Conservation (phyloP, 2,329 filamentous ascomycete genomes). For the Cercospora sp. region DNA sequence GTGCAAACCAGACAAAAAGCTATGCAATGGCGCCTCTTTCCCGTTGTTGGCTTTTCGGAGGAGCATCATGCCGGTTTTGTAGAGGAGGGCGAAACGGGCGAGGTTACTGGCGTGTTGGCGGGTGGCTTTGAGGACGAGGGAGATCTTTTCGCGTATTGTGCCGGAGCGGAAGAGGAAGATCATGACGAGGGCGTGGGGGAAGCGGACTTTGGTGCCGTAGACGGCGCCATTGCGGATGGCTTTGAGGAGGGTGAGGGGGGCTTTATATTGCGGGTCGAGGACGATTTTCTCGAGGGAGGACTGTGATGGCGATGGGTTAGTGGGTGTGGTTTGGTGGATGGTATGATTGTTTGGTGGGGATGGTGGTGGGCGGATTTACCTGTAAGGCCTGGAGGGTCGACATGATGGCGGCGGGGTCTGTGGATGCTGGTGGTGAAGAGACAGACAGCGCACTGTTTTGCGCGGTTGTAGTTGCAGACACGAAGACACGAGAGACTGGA, state of each 20-base stretch:
- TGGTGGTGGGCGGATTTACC: constrained; percentile 1
- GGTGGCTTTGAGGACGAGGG: constrained; percentile 80
- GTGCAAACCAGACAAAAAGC: constrained; percentile 80
- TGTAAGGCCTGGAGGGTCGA: constrained; percentile 21
- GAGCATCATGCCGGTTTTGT: constrained; percentile 78
- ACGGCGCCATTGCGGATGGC: constrained; percentile 94
- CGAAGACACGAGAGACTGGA: not conserved
- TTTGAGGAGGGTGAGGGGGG: constrained; percentile 82
- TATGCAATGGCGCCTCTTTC: constrained; percentile 72
- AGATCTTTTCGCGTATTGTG: constrained; percentile 72
- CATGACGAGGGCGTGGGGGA: constrained; percentile 98
- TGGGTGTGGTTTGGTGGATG: not conserved
- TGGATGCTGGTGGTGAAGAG: not conserved
- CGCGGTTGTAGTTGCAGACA: not conserved
- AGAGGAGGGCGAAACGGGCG: constrained; percentile 84
- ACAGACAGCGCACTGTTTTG: not conserved
- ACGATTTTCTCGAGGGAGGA: constrained; percentile 71
- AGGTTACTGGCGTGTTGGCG: constrained; percentile 88
- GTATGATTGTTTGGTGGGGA: not conserved
- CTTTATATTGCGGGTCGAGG: constrained; percentile 81
- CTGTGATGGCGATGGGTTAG: constrained; percentile 45
- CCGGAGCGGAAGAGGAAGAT: constrained; percentile 94
- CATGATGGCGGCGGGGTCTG: constrained; percentile 10
- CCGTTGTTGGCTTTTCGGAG: constrained; percentile 58
- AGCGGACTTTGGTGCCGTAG: constrained; percentile 95